Conservation (phyloP, 192 early-diverging fungal genomes). For the Chytriomyces sp. region DNA sequence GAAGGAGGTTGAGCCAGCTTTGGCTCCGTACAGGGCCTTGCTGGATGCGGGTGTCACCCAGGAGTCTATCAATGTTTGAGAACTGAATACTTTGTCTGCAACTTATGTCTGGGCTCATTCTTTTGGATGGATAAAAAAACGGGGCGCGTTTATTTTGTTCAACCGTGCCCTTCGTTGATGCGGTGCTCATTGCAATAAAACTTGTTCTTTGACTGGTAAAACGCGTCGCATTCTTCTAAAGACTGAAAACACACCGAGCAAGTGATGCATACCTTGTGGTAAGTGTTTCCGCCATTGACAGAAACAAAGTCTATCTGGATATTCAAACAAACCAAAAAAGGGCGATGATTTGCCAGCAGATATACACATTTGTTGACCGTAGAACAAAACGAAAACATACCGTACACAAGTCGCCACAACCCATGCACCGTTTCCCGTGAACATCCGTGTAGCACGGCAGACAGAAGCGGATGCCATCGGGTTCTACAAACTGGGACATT, state of each 20-base stretch:
- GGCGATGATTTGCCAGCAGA: background rate
- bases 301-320: constrained; percentile 20
- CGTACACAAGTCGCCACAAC: constrained; percentile 11
- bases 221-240: constrained; percentile 11
- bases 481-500: constrained; percentile 34
- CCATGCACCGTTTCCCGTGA: constrained; percentile 17
- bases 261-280: constrained; percentile 22
- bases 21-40: constrained; percentile 72
- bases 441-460: constrained; percentile 20
- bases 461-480: constrained; percentile 18
- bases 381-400: background rate
- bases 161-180: no score
- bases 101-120: no score
- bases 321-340: background rate
- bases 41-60: constrained; percentile 66
- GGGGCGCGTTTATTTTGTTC: no score
- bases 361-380: no score
- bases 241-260: constrained; percentile 25
- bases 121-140: no score
- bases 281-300: background rate
- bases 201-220: background rate
- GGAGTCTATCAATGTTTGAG: constrained; percentile 78
- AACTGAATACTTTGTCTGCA: background rate
- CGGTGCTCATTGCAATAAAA: constrained; percentile 29
- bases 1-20: constrained; percentile 80